A percentile compares a stretch with the other conserved stretches of the same genome.
Evolutionary conservation across 768 basidiomycete species (phyloP).

Genomic region (Cubamyces lactineus): DNA sequence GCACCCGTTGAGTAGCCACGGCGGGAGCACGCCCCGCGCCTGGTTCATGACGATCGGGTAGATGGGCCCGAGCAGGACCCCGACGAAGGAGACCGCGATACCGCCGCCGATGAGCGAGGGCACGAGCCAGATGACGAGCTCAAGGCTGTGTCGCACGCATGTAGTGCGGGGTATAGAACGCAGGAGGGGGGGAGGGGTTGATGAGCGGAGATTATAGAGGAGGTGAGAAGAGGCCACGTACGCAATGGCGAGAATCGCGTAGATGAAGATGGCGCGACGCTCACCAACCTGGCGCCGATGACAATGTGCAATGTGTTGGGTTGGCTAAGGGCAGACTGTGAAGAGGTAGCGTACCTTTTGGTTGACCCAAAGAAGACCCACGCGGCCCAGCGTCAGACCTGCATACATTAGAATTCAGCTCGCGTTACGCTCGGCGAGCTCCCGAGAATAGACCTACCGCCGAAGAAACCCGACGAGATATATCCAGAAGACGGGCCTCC

Average conservation of each 20-base stretch:
- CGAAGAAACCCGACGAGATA: slow-evolving; percentile 54
- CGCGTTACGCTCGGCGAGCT: not conserved
- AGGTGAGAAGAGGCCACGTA: slow-evolving; percentile 23
- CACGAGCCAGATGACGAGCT: slow-evolving; percentile 62
- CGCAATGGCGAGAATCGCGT: slow-evolving; percentile 42
- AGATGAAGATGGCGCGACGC: slow-evolving; percentile 41
- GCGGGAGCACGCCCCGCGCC: slow-evolving; percentile 45
- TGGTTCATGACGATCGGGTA: slow-evolving; percentile 50
- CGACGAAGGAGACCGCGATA: slow-evolving; percentile 56
- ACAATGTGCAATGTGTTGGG: not conserved
- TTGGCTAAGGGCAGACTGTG: not conserved
- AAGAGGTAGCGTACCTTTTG: slow-evolving; percentile 35
- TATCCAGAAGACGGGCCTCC: slow-evolving; percentile 54
- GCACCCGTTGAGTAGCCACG: slow-evolving; percentile 42
- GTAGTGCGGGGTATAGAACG: slow-evolving; percentile 14
- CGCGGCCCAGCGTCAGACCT: slow-evolving; percentile 56
- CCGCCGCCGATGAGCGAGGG: slow-evolving; percentile 58
- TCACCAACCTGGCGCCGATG: slow-evolving; percentile 39
- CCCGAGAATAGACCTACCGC: slow-evolving; percentile 31
- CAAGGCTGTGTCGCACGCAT: slow-evolving; percentile 43
- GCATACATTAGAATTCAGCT: not conserved
- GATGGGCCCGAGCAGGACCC: slow-evolving; percentile 53
- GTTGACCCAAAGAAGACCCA: slow-evolving; percentile 56
- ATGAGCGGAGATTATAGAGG: not conserved
- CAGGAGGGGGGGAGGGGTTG: not conserved